Base-by-base conservation (phyloP, 2,329 filamentous ascomycete species). In the Stachybotrys chartarum region DNA sequence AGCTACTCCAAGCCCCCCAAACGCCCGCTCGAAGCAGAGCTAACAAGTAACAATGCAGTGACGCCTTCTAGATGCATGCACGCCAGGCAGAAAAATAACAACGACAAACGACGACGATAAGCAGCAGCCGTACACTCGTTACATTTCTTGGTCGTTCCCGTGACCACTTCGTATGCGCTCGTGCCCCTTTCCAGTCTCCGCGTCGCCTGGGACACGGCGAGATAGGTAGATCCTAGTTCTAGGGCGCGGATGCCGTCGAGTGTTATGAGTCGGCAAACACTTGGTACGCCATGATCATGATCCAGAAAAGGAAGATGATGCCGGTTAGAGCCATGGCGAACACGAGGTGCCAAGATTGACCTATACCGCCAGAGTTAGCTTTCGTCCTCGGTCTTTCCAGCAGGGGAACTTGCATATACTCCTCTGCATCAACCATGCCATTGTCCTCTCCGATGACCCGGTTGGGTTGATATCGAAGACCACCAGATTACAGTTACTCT, bases 221-320 rank as follows among this genome's bases (percentile, higher is more conserved):
- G 24, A 24, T 4, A 4, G 24, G 24, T 24, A 24, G 24, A 24
- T 24, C 24, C 24, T 24, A 2, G 24, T 24, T 24, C 24, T 24
- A 24, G 24, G 24, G 24, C 24, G 24, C 24, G 24, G 24, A 24
- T 24, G 24, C 24, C 24, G 35, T 42, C 35, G 35, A 42, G 35
- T 7, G 47, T 59, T 55, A 74, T 59, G 72, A 75, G 52, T 70
- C 66, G 57, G 69, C 78, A 72, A 83, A 87, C 10, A 87, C 84
- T 59, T 85, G 82, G 61, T 84, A 83, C 11, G 83, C 80, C 79
- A 87, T 86, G 58, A 86, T 73, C 76, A 86, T 85, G 63, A 86
- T 82, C 84, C 84, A 87, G n/a, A 87, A 64, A 56, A 86, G 66
- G 59, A 86, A 86, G 1, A 85, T 70, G 17, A 70, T 72, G 0